Percentiles rank a stretch among this genome's conserved stretches.
These are phyloP conservation scores for Thielaviopsis ethacetica DNA, from an alignment of 2,329 filamentous ascomycete species.

Conservation along the genomic window DNA sequence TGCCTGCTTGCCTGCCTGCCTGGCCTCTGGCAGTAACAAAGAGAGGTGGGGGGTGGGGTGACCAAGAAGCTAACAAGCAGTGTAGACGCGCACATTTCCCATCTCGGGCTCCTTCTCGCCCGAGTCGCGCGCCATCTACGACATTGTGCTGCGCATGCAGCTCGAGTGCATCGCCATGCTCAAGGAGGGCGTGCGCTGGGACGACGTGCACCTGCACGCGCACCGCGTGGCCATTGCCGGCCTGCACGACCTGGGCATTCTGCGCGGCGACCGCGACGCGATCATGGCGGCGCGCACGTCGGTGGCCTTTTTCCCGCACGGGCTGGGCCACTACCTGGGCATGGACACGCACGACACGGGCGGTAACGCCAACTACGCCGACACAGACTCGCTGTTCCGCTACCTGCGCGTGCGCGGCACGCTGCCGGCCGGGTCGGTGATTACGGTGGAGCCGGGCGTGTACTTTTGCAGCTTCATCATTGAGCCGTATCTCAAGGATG, in stretches of 20 bases:
- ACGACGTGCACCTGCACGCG: conserved; percentile 64
- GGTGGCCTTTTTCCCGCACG: conserved; percentile 82
- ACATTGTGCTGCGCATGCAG: conserved; percentile 79
- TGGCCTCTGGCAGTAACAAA: not conserved
- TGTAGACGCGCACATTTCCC: conserved; percentile 70
- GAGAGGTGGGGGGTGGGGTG: not conserved
- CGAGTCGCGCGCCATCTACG: conserved; percentile 60
- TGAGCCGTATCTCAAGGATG: conserved; percentile 57
- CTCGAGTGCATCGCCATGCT: conserved; percentile 56
- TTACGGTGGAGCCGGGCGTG: conserved; percentile 88
- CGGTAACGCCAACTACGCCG: conserved; percentile 60
- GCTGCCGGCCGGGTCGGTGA: conserved; percentile 62
- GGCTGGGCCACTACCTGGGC: conserved; percentile 77
- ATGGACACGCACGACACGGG: conserved; percentile 86
- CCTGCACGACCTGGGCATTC: conserved; percentile 56
- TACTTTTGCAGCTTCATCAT: conserved; percentile 91
- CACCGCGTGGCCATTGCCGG: conserved; percentile 73
- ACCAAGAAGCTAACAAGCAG: not conserved
- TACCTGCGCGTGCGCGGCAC: conserved; percentile 68
- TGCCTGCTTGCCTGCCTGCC: no score
- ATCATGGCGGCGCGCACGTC: conserved; percentile 67
- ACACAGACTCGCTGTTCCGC: conserved; percentile 69
- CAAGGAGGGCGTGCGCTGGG: conserved; percentile 61
- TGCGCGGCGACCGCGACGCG: conserved; percentile 49
- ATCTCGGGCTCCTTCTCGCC: conserved; percentile 54